These are phyloP conservation scores for Friedmanniomyces endolithicus DNA, from an alignment of 495 filamentous ascomycete species.

Conservation along the genomic window DNA sequence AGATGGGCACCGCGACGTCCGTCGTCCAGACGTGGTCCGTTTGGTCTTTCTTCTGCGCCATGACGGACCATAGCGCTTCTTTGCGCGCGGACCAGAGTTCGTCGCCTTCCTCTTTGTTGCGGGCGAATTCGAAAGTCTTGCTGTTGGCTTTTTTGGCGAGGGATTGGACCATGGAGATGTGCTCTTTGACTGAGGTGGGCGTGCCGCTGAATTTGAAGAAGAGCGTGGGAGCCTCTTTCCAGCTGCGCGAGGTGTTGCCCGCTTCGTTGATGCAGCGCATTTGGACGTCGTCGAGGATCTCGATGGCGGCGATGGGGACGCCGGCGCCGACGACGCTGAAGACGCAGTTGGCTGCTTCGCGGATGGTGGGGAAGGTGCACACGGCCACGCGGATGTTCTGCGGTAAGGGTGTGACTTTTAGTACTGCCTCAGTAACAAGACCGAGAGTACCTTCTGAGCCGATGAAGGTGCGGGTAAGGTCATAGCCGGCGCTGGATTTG, in stretches of 20 bases:
- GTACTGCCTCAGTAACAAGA: slow-evolving; percentile 71
- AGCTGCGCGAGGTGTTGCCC: slow-evolving; percentile 56
- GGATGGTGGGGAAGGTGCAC: slow-evolving; percentile 63
- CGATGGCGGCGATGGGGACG: slow-evolving; percentile 75
- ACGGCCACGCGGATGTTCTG: slow-evolving; percentile 72
- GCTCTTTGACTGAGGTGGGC: slow-evolving; percentile 62
- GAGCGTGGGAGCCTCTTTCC: slow-evolving; percentile 71
- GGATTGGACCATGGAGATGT: slow-evolving; percentile 56
- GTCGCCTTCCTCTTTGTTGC: slow-evolving; percentile 49
- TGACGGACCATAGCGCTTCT: slow-evolving; percentile 48
- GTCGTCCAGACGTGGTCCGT: slow-evolving; percentile 69
- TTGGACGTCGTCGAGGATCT: slow-evolving; percentile 86
- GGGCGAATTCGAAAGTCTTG: slow-evolving; percentile 68
- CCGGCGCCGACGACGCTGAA: slow-evolving; percentile 67
- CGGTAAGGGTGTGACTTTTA: slow-evolving; percentile 74
- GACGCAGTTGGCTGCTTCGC: slow-evolving; percentile 69
- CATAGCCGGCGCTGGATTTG: slow-evolving; percentile 80
- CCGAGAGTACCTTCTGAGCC: slow-evolving; percentile 90
- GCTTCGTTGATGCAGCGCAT: slow-evolving; percentile 84
- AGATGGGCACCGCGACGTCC: slow-evolving; percentile 72
- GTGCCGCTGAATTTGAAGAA: slow-evolving; percentile 95
- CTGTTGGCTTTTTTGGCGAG: slow-evolving; percentile 52
- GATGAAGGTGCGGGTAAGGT: slow-evolving; percentile 72
- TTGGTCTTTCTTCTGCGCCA: slow-evolving; percentile 45
- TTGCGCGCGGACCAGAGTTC: slow-evolving; percentile 85